Base-by-base conservation (phyloP, 2,329 filamentous ascomycete species). In the Xenoacremonium recifei region DNA sequence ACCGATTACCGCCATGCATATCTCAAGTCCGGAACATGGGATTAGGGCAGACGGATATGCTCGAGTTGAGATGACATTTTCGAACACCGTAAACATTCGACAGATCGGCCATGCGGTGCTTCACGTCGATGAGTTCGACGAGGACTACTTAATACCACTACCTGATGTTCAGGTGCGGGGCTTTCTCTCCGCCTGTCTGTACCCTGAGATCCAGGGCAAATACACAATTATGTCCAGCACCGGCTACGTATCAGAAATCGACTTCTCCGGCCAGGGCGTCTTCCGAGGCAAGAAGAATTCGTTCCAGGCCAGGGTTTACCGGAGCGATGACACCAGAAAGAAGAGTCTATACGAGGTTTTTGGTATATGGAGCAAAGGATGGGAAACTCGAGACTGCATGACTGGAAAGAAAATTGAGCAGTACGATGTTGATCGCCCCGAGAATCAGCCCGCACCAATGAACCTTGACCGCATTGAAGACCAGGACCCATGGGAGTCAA, bases 401-500 rank as follows among this genome's bases (percentile, higher is more conserved):
- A 46, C 44, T 3, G 67, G 67, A 23, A 55, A 62, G 13, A 21
- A 63, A 0, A 1, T 70, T 1, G 68, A 69, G 41, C 53, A 25
- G n/a, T 68, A 68, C 39, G 53, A 58, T 3, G 60, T 69, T 15
- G 65, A 70, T 9, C 35, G 30, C 2, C 2, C 29, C 34, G 60
- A 62, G 3, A 52, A 70, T 2, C 55, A 52, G 3, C 77, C 84
- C 0, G 38, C 44, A 2, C 18, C 41, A 0, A 38, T 57, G n/a
- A 6, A 47, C 1, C 45, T 58, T 2, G 31, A 27, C 0, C 35
- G 52, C 0, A 56, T 87, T 6, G 81, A 86, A 29, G 64, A 85
- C 45, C 89, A 95, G 66, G 87, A 92, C 50, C 77, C 85, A 2
- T 83, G 89, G 58, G 90, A 96, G 69, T 87, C 85, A 7, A 77